Conservation (phyloP, 345 rosid species). For the Citrus glauca region DNA sequence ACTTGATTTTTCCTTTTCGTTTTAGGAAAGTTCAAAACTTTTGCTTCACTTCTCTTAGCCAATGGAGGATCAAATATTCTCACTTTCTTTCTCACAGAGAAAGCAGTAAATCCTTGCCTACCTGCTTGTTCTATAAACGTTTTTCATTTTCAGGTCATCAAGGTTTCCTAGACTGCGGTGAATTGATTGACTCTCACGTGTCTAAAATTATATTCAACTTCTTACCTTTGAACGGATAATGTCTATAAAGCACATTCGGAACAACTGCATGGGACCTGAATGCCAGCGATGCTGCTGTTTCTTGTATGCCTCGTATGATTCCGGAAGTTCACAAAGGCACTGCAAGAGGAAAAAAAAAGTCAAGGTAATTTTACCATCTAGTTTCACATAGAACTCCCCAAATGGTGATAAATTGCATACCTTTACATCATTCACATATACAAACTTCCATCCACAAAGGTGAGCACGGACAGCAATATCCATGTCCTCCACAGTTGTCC, state of each 20-base stretch:
- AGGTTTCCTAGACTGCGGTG: background rate
- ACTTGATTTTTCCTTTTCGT: background rate
- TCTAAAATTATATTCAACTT: background rate
- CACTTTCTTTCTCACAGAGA: background rate
- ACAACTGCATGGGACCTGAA: constrained; percentile 96
- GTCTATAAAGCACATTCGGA: constrained; percentile 74
- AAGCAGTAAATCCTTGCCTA: background rate
- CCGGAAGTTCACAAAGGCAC: constrained; percentile 96
- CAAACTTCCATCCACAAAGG: constrained; percentile 90
- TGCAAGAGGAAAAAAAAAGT: constrained; percentile 23
- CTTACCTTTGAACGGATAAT: constrained; percentile 72
- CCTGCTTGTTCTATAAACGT: background rate
- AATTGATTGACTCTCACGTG: background rate
- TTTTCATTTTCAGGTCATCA: background rate
- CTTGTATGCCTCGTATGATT: constrained; percentile 91
- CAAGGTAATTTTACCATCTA: background rate
- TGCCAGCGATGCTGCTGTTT: constrained; percentile 98
- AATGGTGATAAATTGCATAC: constrained; percentile 25
- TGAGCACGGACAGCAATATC: constrained; percentile 94
- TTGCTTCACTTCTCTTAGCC: background rate
- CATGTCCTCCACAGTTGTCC: constrained; percentile 96
- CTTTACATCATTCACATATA: constrained; percentile 82
- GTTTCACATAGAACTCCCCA: background rate
- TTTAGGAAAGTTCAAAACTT: background rate
- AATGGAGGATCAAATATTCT: background rate